phyloP scores from a whole-genome alignment of 306 rosid genomes.

The Comarum palustre region DNA sequence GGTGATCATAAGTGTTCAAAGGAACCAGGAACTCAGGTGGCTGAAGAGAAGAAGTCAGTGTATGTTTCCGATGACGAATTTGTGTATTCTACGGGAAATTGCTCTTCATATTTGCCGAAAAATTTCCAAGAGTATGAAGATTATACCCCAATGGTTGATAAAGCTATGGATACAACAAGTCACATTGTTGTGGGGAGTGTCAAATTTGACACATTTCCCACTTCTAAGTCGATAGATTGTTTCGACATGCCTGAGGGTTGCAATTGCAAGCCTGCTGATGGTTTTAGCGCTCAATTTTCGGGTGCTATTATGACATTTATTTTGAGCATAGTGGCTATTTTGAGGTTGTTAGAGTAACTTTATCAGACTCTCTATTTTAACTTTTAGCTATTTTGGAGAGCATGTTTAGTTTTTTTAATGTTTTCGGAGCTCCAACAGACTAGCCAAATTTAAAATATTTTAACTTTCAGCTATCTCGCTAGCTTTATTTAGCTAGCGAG shows the following conservation, averaged over 20 bases:
- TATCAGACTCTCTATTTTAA: too few relatives aligned
- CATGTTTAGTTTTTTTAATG: too few relatives aligned
- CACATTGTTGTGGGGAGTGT: not conserved
- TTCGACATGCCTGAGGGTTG: not conserved
- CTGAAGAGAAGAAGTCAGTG: slow-evolving; percentile 6
- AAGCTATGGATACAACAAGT: not conserved
- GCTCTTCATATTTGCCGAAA: not conserved
- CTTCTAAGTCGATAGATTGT: not conserved
- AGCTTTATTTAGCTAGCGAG: too few relatives aligned
- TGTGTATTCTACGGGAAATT: not conserved
- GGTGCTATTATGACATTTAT: slow-evolving; percentile 12
- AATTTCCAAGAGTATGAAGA: not conserved
- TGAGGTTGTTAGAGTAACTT: not conserved
- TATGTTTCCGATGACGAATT: not conserved
- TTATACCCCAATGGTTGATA: slow-evolving; percentile 9
- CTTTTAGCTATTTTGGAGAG: too few relatives aligned
- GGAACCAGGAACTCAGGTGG: not conserved
- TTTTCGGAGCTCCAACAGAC: too few relatives aligned
- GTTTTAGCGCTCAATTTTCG: not conserved
- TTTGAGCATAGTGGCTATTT: not conserved
- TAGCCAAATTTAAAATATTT: too few relatives aligned
- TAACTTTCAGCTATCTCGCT: too few relatives aligned
- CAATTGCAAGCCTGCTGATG: not conserved
- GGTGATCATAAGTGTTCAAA: slow-evolving; percentile 7
- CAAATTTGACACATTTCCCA: not conserved